phyloP scores from a whole-genome alignment of 208 protist species.

The Kentomonas sorsogonicus region DNA sequence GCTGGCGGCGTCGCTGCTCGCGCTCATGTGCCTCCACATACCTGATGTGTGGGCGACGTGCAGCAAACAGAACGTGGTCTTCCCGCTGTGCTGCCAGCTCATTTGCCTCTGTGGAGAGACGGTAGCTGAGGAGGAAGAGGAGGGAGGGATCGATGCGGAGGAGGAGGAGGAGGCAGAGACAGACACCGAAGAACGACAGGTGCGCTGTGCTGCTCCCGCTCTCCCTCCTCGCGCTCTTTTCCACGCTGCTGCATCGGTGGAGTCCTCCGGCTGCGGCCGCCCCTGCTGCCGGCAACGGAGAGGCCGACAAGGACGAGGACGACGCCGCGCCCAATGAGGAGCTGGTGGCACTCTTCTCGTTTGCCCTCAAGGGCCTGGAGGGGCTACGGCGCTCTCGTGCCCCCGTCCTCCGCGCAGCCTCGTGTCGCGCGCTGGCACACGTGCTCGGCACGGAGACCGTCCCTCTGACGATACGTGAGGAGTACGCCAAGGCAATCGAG shows the following conservation, averaged over 20 bases:
- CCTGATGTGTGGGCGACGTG: conserved; percentile 39
- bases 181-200: neutral
- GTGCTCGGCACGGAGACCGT: conserved; percentile 38
- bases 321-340: conserved; percentile 19
- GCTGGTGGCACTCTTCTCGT: conserved; percentile 20
- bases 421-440: conserved; percentile 49
- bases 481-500: conserved; percentile 39
- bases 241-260: conserved; percentile 46
- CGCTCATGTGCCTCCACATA: conserved; percentile 52
- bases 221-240: conserved; percentile 37
- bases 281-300: conserved; percentile 5
- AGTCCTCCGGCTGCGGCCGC: conserved; percentile 11
- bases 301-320: neutral
- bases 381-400: conserved; percentile 31
- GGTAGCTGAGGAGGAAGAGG: too few species aligned
- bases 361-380: conserved; percentile 24
- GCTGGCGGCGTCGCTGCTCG: conserved; percentile 55
- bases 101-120: too few species aligned
- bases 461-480: conserved; percentile 20
- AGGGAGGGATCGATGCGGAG: conserved; percentile 17
- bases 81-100: conserved; percentile 68
- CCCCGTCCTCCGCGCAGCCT: conserved; percentile 54
- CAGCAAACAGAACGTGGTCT: conserved; percentile 31
- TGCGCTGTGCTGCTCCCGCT: conserved; percentile 26
- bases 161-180: conserved; percentile 6